Conservation (phyloP, 1,284 basidiomycete species). For the Apiotrichum sp. region DNA sequence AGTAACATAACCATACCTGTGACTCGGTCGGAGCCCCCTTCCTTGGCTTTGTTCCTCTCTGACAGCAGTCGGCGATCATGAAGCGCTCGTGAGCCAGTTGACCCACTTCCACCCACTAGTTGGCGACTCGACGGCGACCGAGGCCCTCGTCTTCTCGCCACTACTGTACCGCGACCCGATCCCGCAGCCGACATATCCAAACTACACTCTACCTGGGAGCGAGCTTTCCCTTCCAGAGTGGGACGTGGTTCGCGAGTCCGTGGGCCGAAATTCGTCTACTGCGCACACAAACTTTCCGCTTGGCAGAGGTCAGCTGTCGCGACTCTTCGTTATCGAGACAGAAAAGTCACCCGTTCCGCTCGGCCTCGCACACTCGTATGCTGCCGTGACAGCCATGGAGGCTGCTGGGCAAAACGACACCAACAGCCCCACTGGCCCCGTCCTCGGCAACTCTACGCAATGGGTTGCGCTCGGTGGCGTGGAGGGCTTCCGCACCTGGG, state of each 20-base stretch:
- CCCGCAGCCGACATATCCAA: constrained; percentile 60
- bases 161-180: constrained; percentile 48
- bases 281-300: constrained; percentile 52
- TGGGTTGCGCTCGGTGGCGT: constrained; percentile 26
- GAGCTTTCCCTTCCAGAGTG: constrained; percentile 51
- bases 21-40: too few relatives aligned
- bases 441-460: neutral
- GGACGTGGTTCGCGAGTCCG: neutral
- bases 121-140: constrained; percentile 68
- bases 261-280: neutral
- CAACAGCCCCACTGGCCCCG: too few relatives aligned
- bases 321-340: constrained; percentile 41
- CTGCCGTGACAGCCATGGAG: neutral
- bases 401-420: too few relatives aligned
- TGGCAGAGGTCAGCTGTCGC: constrained; percentile 32
- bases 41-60: too few relatives aligned
- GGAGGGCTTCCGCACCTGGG: constrained; percentile 34
- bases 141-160: constrained; percentile 70
- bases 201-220: constrained; percentile 66
- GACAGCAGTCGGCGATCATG: neutral
- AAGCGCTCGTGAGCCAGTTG: neutral
- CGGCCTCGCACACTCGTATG: constrained; percentile 46
- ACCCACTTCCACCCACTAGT: constrained; percentile 46
- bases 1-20: too few relatives aligned
- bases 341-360: constrained; percentile 51